Conservation (phyloP, 1,284 basidiomycete species). For the Leccinum angustisporum region DNA sequence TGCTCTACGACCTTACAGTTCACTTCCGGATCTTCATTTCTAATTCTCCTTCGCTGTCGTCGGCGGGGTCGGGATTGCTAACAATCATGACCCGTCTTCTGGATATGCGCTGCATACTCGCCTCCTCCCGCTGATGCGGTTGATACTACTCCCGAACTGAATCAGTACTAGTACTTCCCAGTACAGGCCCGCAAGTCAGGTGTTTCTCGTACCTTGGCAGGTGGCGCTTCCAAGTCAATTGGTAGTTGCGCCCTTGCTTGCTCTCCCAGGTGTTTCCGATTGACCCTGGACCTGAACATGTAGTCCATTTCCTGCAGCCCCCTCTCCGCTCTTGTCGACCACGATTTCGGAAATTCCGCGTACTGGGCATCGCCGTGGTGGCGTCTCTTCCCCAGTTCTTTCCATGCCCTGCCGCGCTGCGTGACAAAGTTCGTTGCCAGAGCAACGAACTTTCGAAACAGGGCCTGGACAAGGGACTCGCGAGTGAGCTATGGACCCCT, state of each 20-base stretch:
- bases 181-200: neutral
- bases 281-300: constrained; percentile 14
- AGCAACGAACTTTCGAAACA: constrained; percentile 26
- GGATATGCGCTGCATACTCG: constrained; percentile 17
- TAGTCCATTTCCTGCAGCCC: constrained; percentile 29
- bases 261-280: constrained; percentile 10
- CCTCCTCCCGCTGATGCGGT: constrained; percentile 14
- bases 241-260: constrained; percentile 5
- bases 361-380: constrained; percentile 18
- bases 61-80: constrained; percentile 31
- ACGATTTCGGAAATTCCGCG: constrained; percentile 26
- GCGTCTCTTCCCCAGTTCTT: constrained; percentile 10
- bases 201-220: constrained; percentile 18
- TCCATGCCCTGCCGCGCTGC: constrained; percentile 23
- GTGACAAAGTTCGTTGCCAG: constrained; percentile 26
- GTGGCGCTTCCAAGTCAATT: constrained; percentile 13
- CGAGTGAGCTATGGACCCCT: constrained; percentile 17
- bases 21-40: constrained; percentile 19
- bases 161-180: constrained; percentile 11
- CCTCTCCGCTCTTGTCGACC: constrained; percentile 29
- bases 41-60: constrained; percentile 29
- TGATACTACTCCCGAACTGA: constrained; percentile 14
- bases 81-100: constrained; percentile 30
- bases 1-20: constrained; percentile 4
- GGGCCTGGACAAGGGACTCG: constrained; percentile 15